These are phyloP conservation scores for Dimocarpus longan DNA, from an alignment of 345 rosid genomes.

Conservation along the genomic window DNA sequence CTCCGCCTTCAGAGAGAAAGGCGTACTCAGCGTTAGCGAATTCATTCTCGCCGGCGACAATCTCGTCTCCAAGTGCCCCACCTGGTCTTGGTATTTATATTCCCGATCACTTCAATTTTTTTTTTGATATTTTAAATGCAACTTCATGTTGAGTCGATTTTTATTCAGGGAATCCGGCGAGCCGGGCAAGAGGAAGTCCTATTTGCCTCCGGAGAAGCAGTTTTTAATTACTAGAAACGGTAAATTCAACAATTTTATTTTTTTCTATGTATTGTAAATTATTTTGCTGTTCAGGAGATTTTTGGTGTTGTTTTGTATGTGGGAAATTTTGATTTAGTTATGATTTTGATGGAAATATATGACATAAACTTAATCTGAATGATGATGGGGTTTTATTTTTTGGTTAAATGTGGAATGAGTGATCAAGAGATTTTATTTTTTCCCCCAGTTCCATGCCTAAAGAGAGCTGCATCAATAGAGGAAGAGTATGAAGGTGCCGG, in stretches of 20 bases:
- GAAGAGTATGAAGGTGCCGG: conserved; percentile 97
- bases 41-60: conserved; percentile 92
- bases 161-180: conserved; percentile 91
- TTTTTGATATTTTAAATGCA: not conserved
- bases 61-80: conserved; percentile 97
- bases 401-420: not conserved
- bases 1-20: conserved; percentile 97
- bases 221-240: conserved; percentile 96
- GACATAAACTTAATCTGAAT: not conserved
- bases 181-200: conserved; percentile 84
- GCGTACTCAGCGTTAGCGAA: conserved; percentile 94
- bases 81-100: conserved; percentile 87
- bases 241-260: conserved; percentile 23
- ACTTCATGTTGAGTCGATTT: not conserved
- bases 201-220: conserved; percentile 86
- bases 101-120: not conserved
- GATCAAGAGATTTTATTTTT: conserved; percentile 13
- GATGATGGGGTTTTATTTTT: too few species aligned
- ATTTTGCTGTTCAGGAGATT: not conserved
- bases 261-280: not conserved
- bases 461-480: conserved; percentile 89
- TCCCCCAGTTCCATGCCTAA: conserved; percentile 74
- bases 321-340: not conserved
- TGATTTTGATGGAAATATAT: not conserved
- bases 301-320: not conserved